Percentiles rank a stretch among this genome's conserved stretches.
These are phyloP conservation scores for Metschnikowia baotianmanensis DNA, from an alignment of 805 yeast genomes.

Conservation along the genomic window DNA sequence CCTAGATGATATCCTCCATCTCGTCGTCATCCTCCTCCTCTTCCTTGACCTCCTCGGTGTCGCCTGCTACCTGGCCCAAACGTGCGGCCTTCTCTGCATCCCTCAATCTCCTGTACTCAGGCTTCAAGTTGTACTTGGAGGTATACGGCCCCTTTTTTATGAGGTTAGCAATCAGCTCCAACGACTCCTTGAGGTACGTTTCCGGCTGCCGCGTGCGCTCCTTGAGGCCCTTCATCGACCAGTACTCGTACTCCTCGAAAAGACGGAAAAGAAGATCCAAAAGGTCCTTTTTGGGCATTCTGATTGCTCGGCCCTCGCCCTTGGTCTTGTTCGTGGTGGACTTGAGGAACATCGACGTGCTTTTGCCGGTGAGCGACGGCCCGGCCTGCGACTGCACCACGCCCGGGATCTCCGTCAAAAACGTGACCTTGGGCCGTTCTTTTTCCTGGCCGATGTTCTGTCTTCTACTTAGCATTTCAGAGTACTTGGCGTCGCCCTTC, in stretches of 20 bases:
- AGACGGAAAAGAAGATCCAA: conserved; percentile 83
- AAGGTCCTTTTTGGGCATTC: conserved; percentile 91
- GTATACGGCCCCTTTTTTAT: conserved; percentile 97
- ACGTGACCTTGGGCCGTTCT: conserved; percentile 61
- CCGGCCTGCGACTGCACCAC: conserved; percentile 85
- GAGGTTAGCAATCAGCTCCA: conserved; percentile 84
- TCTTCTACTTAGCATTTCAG: conserved; percentile 52
- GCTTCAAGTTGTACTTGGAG: conserved; percentile 82
- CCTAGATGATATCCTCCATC: conserved; percentile 45
- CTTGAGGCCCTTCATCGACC: conserved; percentile 92
- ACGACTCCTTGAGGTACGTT: conserved; percentile 81
- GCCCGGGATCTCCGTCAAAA: conserved; percentile 80
- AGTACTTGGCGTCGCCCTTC: conserved; percentile 66
- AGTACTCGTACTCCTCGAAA: conserved; percentile 93
- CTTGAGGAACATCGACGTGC: conserved; percentile 65
- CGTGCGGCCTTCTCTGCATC: conserved; percentile 74
- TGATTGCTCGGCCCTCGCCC: conserved; percentile 80
- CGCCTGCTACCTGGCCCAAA: conserved; percentile 43
- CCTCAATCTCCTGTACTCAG: conserved; percentile 78
- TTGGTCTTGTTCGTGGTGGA: conserved; percentile 44
- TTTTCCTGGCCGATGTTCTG: conserved; percentile 43
- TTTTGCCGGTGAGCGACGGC: conserved; percentile 68
- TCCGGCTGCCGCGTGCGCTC: conserved; percentile 97
- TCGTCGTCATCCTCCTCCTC: conserved; percentile 48
- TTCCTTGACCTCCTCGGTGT: conserved; percentile 37